Evolutionary conservation across 495 filamentous ascomycete species (phyloP), one percentile per base, ranked within the genome.

Genomic region (Xanthoparmelia taractica): DNA sequence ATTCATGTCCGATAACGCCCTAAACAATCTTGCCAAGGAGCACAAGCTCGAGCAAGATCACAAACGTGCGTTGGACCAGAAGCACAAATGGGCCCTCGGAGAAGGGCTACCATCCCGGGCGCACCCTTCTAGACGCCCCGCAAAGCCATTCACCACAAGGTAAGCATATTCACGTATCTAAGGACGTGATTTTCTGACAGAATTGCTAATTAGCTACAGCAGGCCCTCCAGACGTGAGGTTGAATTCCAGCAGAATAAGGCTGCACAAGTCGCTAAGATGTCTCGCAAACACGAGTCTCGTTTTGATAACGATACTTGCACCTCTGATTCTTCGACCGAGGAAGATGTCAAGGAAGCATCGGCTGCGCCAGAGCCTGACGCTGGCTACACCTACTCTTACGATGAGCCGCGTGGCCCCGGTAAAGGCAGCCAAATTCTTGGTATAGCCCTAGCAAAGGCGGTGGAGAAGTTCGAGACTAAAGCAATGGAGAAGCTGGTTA

Each of bases 401-500:
- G 80, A 82, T 60, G 74, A 74, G 11, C 68, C 75, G 1, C 70
- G 67, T 18, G 77, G 77, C 23, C 78, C 79, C 2, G 69, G 70
- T 60, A 71, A 75, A 45, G 82, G 82, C 12, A 80, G 82, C 69
- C 80, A 80, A 59, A 78, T 84, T 64, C 76, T 85, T 36, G 76
- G 75, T 25, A 73, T 73, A 13, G 82, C 82, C 8, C 72, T 85
- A 23, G 77, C 73, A 57, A 76, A 80, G 72, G 83, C 83, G 4
- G 76, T 84, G 31, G 77, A 82, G 72, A 78, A 76, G 60, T 85
- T 76, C 63, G 82, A 85, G 71, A 78, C 75, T 45, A 75, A 78
- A 63, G 77, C 80, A 69, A 83, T 77, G 4, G 82, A 82, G 70
- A 80, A 80, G 71, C 70, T 84, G 29, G 75, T 84, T 69, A 80